phyloP scores from a whole-genome alignment of 768 basidiomycete genomes.

The Xerocomus potaroensis region DNA sequence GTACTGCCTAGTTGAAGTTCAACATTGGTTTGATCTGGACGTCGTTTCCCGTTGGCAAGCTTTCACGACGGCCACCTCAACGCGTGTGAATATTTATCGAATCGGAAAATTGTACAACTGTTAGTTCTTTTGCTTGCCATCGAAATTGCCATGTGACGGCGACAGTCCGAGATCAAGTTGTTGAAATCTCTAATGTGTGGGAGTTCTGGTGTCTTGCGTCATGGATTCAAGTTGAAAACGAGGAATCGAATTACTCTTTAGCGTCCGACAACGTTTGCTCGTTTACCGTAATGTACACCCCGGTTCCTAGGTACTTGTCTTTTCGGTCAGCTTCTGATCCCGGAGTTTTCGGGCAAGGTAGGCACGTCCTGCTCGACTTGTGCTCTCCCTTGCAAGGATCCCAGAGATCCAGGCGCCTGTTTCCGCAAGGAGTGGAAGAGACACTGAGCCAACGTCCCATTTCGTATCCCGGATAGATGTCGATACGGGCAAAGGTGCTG shows the following conservation, averaged over 20 bases:
- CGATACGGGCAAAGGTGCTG: background rate
- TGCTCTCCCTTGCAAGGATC: conserved; percentile 59
- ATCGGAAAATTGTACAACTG: conserved; percentile 49
- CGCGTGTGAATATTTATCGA: conserved; percentile 59
- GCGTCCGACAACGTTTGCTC: too few relatives aligned
- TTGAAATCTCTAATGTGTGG: too few relatives aligned
- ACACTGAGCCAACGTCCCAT: conserved; percentile 38
- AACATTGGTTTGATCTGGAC: too few relatives aligned
- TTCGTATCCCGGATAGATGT: conserved; percentile 6
- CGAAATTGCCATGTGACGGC: too few relatives aligned
- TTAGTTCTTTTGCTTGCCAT: conserved; percentile 57
- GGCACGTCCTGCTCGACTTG: conserved; percentile 75
- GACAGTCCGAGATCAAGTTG: too few relatives aligned
- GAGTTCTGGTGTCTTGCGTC: too few relatives aligned
- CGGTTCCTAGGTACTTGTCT: too few relatives aligned
- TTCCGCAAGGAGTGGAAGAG: conserved; percentile 66
- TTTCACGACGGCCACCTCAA: conserved; percentile 46
- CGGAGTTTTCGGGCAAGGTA: conserved; percentile 48
- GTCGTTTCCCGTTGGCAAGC: conserved; percentile 18
- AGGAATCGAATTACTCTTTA: too few relatives aligned
- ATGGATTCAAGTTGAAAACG: too few relatives aligned
- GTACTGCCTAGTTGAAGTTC: conserved; percentile 47
- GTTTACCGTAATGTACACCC: too few relatives aligned
- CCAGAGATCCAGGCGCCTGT: conserved; percentile 83
- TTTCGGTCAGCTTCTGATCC: conserved; percentile 26